Evolutionary conservation across 192 early-diverging fungal species (phyloP).

Genomic region (Jimgerdemannia lactiflua): DNA sequence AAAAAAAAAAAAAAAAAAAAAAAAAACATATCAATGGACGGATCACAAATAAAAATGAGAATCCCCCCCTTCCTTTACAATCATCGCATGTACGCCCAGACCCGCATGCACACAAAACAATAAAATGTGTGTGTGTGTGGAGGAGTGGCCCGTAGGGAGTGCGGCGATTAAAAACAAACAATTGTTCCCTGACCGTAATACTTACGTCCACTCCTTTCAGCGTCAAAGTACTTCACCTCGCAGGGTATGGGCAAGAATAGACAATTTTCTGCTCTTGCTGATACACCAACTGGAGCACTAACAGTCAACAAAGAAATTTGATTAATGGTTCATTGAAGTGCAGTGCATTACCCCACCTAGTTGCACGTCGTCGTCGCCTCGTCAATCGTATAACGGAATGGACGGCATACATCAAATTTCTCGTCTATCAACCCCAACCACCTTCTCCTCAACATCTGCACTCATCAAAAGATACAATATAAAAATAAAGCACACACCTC

Average conservation of each 20-base stretch:
- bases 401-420: too few species aligned
- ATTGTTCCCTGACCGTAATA: not conserved
- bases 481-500: slow-evolving; percentile 33
- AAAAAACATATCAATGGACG: too few species aligned
- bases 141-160: too few species aligned
- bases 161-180: too few species aligned
- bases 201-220: slow-evolving; percentile 81
- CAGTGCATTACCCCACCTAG: not conserved
- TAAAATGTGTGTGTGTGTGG: not conserved
- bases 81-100: not conserved
- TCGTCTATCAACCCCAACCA: not conserved
- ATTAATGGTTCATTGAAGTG: not conserved
- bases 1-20: not conserved
- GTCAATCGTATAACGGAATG: too few species aligned
- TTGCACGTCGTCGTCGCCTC: too few species aligned
- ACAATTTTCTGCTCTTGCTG: slow-evolving; percentile 73
- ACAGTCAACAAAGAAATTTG: slow-evolving; percentile 5
- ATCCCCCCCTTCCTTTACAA: too few species aligned
- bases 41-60: not conserved
- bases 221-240: slow-evolving; percentile 88
- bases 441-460: not conserved
- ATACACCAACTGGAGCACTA: slow-evolving; percentile 74
- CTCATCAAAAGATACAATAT: slow-evolving; percentile 6
- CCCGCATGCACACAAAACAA: not conserved
- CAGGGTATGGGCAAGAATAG: slow-evolving; percentile 88